These are phyloP conservation scores for Gentiana straminea DNA, from an alignment of 257 asterid genomes.

Conservation along the genomic window DNA sequence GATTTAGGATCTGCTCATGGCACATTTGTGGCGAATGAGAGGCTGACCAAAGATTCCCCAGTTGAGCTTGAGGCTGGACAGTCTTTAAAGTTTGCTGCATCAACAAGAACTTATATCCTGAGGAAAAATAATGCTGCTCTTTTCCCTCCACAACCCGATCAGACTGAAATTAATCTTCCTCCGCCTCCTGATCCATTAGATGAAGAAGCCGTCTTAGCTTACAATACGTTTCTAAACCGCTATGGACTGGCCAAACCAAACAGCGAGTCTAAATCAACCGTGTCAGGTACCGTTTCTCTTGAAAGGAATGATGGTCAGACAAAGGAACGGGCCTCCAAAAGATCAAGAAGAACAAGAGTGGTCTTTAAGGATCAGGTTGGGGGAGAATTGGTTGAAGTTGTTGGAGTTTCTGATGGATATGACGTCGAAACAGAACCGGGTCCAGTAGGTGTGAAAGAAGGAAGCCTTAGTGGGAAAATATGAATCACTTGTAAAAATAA, in stretches of 20 bases:
- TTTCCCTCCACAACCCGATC: conserved; percentile 55
- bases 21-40: conserved; percentile 94
- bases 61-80: conserved; percentile 89
- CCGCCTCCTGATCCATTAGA: conserved; percentile 80
- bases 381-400: conserved; percentile 74
- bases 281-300: conserved; percentile 17
- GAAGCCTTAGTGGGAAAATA: conserved; percentile 94
- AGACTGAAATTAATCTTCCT: conserved; percentile 59
- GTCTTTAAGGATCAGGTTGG: conserved; percentile 86
- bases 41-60: conserved; percentile 74
- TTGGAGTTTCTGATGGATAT: conserved; percentile 86
- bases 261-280: conserved; percentile 21
- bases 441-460: conserved; percentile 91
- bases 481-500: conserved; percentile 80
- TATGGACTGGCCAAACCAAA: conserved; percentile 47
- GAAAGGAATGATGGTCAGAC: conserved; percentile 21
- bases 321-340: conserved; percentile 55
- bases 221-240: conserved; percentile 73
- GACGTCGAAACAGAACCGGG: conserved; percentile 98
- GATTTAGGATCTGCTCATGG: conserved; percentile 99
- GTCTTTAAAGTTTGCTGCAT: conserved; percentile 89
- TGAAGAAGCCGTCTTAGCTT: conserved; percentile 86
- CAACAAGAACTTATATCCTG: conserved; percentile 73
- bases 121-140: conserved; percentile 73
- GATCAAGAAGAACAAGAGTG: conserved; percentile 65